Base-by-base conservation (phyloP, 495 filamentous ascomycete genomes). In the Darksidea phi region DNA sequence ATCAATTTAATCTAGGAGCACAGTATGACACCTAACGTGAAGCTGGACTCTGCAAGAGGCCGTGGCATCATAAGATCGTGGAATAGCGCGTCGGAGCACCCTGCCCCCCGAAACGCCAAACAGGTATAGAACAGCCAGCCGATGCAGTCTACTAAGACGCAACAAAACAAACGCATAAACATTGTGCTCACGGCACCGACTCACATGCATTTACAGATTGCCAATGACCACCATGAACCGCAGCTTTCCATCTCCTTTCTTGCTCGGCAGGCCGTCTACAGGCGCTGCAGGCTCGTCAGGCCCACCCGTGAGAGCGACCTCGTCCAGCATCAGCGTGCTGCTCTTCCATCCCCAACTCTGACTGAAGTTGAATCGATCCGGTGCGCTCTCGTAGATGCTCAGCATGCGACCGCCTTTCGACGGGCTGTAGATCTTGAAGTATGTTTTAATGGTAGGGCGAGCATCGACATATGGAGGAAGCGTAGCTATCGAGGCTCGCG, bases 291-390 rank as follows among this genome's bases (percentile, higher is more conserved):
- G 57, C 10, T 46, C 63, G 15, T 59, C 67, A 46, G 45, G 54
- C 17, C 62, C 64, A 12, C 75, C 73, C 26, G 68, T 64, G 23
- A 77, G 53, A 26, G 74, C 78, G 43, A 43, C 52, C 52, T 84
- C 81, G 61, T 84, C 82, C 51, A 83, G 64, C 47, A 83, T 81
- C 63, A 84, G 69, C 54, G 77, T 81, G 60, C 76, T 79, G 47
- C 82, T 84, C 72, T 84, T 84, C 82, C 82, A 84, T 0, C 82
- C 82, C 82, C 82, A 85, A 63, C 79, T 82, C 72, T 85, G 82
- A 48, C 79, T 81, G 68, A 85, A 85, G 69, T 85, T 85, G 69
- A 85, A 85, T 46, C 73, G 72, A 67, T 85, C 82, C 15, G 82
- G 82, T 15, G 80, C 79, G 55, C 74, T 78, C 55, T 82, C 80